Evolutionary conservation across 2,329 filamentous ascomycete genomes (phyloP), one percentile per base, ranked within the genome.

Genomic region (Penicillium sp.): DNA sequence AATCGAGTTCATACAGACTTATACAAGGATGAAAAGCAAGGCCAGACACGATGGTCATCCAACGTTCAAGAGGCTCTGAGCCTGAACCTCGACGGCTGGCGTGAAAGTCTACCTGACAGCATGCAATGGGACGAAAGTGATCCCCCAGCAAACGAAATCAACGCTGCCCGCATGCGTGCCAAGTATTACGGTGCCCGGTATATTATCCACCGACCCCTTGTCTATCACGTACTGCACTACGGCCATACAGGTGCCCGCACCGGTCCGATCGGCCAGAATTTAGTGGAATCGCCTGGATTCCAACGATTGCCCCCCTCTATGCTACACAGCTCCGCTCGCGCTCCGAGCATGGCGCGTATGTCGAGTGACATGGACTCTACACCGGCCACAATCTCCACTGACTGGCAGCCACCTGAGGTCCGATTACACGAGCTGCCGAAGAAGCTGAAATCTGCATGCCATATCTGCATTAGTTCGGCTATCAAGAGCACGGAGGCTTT

Each of bases 131-230:
- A 77, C 2, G 85, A 88, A 52, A 69, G 75, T 2, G 87, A 95
- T 48, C 75, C 77, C 4, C 88, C 88, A 1, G 80, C 89, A 0
- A 67, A 64, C 0, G 83, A 95, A 43, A 89, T 97, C 52, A 81
- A 96, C 15, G 76, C 81, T 12, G 91, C 91, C 28, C 81, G 93
- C 21, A 75, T 97, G 53, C 83, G 91, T 37, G 93, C 87, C 13
- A 97, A 98, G 67, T 97, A 93, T 68, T 97, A 91, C 75, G 93
- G 93, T 19, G 90, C 88, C 0, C 81, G 85, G 56, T 89, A 94
- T 54, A 90, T 97, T 63, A 90, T 91, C 24, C 86, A 93, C 65
- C 81, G 93, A 22, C 88, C 87, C 0, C 88, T 91, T 52, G 68
- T 85, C 19, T 78, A 80, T 57, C 76, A 80, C 48, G 78, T 77